Conservation (phyloP, 1,284 basidiomycete genomes). For the Marasmius oreades region DNA sequence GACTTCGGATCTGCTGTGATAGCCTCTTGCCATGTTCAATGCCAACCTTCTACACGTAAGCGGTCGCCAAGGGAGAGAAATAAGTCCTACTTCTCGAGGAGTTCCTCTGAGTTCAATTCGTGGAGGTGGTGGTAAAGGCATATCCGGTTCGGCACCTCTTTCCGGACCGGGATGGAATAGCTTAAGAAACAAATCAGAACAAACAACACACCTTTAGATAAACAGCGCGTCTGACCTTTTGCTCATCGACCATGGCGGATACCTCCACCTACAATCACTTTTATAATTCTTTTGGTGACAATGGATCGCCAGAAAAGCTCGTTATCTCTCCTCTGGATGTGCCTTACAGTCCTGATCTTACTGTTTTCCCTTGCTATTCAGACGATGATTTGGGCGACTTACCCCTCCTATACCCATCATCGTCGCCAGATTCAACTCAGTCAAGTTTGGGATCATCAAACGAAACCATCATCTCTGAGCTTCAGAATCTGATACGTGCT, state of each 20-base stretch:
- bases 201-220: background rate
- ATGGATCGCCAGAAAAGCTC: background rate
- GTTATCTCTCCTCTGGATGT: background rate
- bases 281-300: background rate
- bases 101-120: background rate
- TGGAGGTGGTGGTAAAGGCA: background rate
- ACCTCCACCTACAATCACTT: background rate
- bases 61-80: background rate
- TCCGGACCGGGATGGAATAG: background rate
- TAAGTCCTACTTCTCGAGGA: background rate
- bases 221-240: background rate
- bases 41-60: conserved; percentile 4
- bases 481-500: background rate
- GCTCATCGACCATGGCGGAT: background rate
- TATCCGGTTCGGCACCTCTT: background rate
- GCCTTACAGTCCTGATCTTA: background rate
- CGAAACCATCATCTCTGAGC: background rate
- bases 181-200: background rate
- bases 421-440: background rate
- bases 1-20: conserved; percentile 3
- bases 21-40: conserved; percentile 6
- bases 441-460: background rate
- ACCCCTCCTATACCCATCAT: background rate
- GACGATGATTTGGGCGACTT: background rate
- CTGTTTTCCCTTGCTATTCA: background rate